Conservation (phyloP, 1,284 basidiomycete genomes). For the Sanghuangporus sanghuang region DNA sequence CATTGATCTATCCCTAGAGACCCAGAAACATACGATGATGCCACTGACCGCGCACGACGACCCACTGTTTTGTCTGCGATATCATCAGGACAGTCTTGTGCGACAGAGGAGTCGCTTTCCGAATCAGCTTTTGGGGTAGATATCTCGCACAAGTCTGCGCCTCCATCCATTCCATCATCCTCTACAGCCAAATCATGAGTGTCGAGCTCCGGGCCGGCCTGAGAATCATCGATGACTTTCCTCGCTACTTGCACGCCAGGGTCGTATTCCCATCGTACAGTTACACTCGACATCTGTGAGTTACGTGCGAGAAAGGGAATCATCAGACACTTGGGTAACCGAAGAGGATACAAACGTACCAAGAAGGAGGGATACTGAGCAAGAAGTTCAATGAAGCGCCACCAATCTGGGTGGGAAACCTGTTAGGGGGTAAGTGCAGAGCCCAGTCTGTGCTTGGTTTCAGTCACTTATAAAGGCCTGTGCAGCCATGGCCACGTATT, state of each 20-base stretch:
- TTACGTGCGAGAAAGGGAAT: too few relatives aligned
- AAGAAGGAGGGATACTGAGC: too few relatives aligned
- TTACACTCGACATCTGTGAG: not conserved
- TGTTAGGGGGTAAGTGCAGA: too few relatives aligned
- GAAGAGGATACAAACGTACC: too few relatives aligned
- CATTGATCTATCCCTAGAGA: not conserved
- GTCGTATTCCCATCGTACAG: not conserved
- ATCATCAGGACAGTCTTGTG: not conserved
- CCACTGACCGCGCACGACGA: not conserved
- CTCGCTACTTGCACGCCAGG: not conserved
- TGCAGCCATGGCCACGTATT: too few relatives aligned
- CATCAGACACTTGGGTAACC: too few relatives aligned
- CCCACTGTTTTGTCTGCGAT: not conserved
- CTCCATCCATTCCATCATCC: not conserved
- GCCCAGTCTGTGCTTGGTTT: too few relatives aligned
- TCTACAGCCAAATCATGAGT: not conserved
- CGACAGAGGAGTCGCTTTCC: not conserved
- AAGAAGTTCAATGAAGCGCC: too few relatives aligned
- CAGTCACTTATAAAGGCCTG: too few relatives aligned
- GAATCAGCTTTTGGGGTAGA: not conserved
- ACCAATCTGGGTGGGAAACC: too few relatives aligned
- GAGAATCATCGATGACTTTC: not conserved
- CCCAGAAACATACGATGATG: not conserved
- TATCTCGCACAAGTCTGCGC: not conserved
- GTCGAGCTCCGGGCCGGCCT: not conserved